Percentiles rank a stretch among this genome's conserved stretches.
phyloP scores from a whole-genome alignment of 495 filamentous ascomycete species.

The Stereocaulon alpinum region DNA sequence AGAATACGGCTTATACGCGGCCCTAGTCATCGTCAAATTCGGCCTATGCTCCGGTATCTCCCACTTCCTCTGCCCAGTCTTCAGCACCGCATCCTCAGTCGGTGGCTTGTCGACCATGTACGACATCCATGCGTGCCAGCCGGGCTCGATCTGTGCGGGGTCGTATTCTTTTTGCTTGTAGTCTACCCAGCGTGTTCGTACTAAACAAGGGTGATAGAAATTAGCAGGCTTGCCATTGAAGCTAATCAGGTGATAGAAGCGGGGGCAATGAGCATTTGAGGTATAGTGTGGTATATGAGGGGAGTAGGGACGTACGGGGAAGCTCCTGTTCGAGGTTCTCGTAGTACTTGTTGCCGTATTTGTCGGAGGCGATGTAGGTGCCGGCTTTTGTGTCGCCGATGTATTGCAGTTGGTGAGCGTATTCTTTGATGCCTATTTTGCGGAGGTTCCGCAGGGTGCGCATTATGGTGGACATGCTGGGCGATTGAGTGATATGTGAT shows the following conservation, averaged over 20 bases:
- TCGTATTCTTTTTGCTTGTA: constrained; percentile 84
- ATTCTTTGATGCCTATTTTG: constrained; percentile 82
- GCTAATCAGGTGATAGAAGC: not conserved
- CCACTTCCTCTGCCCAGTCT: constrained; percentile 58
- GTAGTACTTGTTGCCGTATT: constrained; percentile 93
- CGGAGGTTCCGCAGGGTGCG: constrained; percentile 80
- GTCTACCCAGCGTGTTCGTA: constrained; percentile 96
- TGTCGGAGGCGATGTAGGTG: constrained; percentile 72
- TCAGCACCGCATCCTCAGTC: constrained; percentile 58
- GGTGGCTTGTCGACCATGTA: constrained; percentile 88
- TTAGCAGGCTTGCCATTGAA: constrained; percentile 6
- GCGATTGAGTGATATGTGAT: constrained; percentile 11
- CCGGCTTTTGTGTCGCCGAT: constrained; percentile 95
- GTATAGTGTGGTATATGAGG: not conserved
- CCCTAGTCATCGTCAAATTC: constrained; percentile 61
- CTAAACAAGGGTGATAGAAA: constrained; percentile 31
- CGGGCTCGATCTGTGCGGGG: constrained; percentile 81
- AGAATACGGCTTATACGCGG: constrained; percentile 83
- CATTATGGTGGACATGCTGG: constrained; percentile 79
- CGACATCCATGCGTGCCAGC: constrained; percentile 96
- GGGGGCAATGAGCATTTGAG: not conserved
- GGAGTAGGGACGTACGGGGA: constrained; percentile 53
- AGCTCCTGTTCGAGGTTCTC: constrained; percentile 90
- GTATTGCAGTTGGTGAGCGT: constrained; percentile 70
- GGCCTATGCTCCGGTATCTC: constrained; percentile 63